These are phyloP conservation scores for Claviceps citrina DNA, from an alignment of 2,329 filamentous ascomycete genomes.

Conservation along the genomic window DNA sequence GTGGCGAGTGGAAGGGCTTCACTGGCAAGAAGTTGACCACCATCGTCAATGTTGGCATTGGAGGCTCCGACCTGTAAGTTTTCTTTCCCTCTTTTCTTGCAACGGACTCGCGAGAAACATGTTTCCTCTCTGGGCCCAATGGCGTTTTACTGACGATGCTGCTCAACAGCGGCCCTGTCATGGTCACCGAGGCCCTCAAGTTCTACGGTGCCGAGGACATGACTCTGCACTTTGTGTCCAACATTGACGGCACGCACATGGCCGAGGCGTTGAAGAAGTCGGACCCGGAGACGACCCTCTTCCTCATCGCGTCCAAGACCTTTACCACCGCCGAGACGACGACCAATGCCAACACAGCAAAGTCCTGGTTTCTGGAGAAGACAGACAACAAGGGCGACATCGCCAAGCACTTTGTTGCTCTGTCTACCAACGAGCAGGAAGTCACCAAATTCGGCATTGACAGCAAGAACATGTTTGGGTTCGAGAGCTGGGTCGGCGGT, in stretches of 20 bases:
- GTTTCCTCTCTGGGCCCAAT: too few relatives aligned
- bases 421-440: conserved; percentile 89
- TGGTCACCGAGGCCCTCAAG: conserved; percentile 97
- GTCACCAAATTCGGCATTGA: conserved; percentile 98
- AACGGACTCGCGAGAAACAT: too few relatives aligned
- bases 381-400: conserved; percentile 65
- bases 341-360: conserved; percentile 94
- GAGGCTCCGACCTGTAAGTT: conserved; percentile 89
- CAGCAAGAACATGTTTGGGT: conserved; percentile 98
- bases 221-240: conserved; percentile 95
- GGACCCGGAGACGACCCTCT: conserved; percentile 94
- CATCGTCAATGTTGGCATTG: conserved; percentile 95
- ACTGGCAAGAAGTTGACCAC: conserved; percentile 94
- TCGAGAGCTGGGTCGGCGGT: conserved; percentile 95
- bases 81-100: too few relatives aligned
- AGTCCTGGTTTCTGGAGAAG: conserved; percentile 88
- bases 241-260: conserved; percentile 97
- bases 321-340: conserved; percentile 97
- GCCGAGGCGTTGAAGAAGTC: conserved; percentile 79
- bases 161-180: conserved; percentile 66
- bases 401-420: conserved; percentile 95
- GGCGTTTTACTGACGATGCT: background rate
- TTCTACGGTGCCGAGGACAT: conserved; percentile 74
- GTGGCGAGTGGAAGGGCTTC: conserved; percentile 91
- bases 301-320: conserved; percentile 96